Evolutionary conservation across 805 yeast species (phyloP).

Genomic region (Candida ficus): DNA sequence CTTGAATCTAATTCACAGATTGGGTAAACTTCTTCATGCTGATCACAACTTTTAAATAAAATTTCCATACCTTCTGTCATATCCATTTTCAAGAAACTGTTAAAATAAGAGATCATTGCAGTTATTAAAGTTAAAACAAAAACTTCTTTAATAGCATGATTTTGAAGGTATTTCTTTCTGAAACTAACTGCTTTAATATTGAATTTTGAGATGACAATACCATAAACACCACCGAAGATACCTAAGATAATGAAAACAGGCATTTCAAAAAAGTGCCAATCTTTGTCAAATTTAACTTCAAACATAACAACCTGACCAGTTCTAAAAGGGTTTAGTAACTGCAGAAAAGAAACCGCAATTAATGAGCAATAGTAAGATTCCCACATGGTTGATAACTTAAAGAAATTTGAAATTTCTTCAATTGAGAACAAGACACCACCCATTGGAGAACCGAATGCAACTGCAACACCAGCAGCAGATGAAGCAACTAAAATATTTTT

Average conservation of each 20-base stretch:
- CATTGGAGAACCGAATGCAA: constrained; percentile 95
- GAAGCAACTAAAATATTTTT: constrained; percentile 63
- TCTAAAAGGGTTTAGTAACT: constrained; percentile 84
- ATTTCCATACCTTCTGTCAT: constrained; percentile 96
- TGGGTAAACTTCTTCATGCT: constrained; percentile 34
- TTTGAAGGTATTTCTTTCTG: constrained; percentile 58
- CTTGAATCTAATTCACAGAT: constrained; percentile 34
- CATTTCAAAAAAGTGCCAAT: constrained; percentile 84
- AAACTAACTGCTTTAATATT: constrained; percentile 75
- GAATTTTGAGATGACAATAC: constrained; percentile 67
- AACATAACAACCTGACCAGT: constrained; percentile 93
- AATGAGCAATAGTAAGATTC: constrained; percentile 87
- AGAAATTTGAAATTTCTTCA: constrained; percentile 79
- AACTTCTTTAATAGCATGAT: constrained; percentile 67
- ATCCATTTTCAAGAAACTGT: constrained; percentile 73
- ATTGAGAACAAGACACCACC: constrained; percentile 93
- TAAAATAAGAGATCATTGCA: constrained; percentile 75
- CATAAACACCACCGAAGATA: constrained; percentile 87
- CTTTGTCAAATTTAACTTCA: constrained; percentile 79
- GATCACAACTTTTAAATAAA: constrained; percentile 75
- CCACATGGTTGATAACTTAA: constrained; percentile 80
- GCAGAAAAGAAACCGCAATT: constrained; percentile 76
- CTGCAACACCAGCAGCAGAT: constrained; percentile 98
- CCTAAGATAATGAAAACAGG: constrained; percentile 79
- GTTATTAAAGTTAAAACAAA: constrained; percentile 61